A percentile compares a stretch with the other conserved stretches of the same genome.
Evolutionary conservation across 495 filamentous ascomycete species (phyloP).

Genomic region (Penicillium parvum): DNA sequence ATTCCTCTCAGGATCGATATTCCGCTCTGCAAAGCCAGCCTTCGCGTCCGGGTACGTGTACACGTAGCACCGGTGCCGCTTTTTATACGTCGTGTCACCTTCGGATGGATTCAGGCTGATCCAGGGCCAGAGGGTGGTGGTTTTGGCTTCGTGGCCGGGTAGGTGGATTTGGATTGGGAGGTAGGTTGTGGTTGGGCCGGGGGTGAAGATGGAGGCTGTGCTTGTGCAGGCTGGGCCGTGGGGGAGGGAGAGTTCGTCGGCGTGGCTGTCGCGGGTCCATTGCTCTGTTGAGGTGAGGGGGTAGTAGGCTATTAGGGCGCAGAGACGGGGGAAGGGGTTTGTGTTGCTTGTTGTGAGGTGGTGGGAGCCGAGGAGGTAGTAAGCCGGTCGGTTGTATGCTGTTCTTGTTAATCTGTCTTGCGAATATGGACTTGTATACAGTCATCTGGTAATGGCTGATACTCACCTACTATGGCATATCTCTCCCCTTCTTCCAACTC

Average conservation of each 20-base stretch:
- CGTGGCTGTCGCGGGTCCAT: slow-evolving; percentile 1
- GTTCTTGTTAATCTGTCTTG: not conserved
- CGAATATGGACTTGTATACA: not conserved
- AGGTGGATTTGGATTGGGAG: slow-evolving; percentile 53
- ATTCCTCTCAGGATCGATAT: slow-evolving; percentile 4
- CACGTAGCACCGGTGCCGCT: slow-evolving; percentile 42
- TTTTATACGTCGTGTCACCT: slow-evolving; percentile 29
- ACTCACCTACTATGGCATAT: slow-evolving; percentile 46
- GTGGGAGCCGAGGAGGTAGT: slow-evolving; percentile 49
- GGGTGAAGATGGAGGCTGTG: slow-evolving; percentile 34
- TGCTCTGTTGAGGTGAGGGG: slow-evolving; percentile 31
- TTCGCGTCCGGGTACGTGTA: slow-evolving; percentile 45
- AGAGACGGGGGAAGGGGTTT: slow-evolving; percentile 40
- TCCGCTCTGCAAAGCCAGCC: slow-evolving; percentile 50
- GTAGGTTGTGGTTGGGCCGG: slow-evolving; percentile 25
- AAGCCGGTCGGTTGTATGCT: slow-evolving; percentile 58
- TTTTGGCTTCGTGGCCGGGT: slow-evolving; percentile 43
- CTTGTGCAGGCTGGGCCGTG: slow-evolving; percentile 25
- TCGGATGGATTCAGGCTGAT: slow-evolving; percentile 14
- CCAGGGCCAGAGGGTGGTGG: slow-evolving; percentile 28
- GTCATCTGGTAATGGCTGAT: not conserved
- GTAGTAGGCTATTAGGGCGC: slow-evolving; percentile 57
- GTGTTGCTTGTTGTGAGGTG: slow-evolving; percentile 36
- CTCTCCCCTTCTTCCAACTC: slow-evolving; percentile 41
- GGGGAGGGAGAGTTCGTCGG: slow-evolving; percentile 1